A percentile compares a stretch with the other conserved stretches of the same genome.
Conservation (phyloP, 139 green algal species). For the Chlorella vulgaris region DNA sequence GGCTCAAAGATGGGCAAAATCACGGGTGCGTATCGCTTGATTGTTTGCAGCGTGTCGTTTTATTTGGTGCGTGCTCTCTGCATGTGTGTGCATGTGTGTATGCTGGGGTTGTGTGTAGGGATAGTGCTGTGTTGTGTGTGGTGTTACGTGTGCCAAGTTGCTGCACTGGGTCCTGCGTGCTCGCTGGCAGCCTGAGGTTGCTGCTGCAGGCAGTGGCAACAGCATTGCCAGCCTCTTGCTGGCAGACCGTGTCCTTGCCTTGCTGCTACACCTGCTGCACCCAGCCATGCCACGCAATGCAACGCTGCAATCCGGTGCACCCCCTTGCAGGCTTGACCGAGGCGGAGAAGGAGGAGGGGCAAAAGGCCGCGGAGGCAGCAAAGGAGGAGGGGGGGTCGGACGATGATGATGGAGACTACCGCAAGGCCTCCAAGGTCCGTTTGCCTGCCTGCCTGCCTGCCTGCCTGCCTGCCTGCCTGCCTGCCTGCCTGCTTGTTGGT, state of each 20-base stretch:
- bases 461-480: neutral
- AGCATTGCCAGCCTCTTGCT: too few species aligned
- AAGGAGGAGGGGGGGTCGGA: conserved; percentile 46
- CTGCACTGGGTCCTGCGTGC: too few species aligned
- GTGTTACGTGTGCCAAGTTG: neutral
- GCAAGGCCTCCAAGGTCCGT: conserved; percentile 34
- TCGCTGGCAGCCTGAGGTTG: too few species aligned
- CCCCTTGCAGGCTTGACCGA: conserved; percentile 76
- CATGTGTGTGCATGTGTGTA: too few species aligned
- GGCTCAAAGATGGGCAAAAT: conserved; percentile 95
- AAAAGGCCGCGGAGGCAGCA: conserved; percentile 53
- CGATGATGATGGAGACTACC: conserved; percentile 51
- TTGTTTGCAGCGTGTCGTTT: neutral
- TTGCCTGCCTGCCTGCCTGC: neutral
- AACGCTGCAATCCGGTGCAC: neutral
- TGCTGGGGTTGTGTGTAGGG: too few species aligned
- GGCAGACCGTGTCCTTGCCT: too few species aligned
- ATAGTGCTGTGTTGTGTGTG: neutral
- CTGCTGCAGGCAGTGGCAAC: too few species aligned
- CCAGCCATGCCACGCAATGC: neutral
- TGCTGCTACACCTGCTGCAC: too few species aligned
- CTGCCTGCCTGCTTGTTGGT: neutral
- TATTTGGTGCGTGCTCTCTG: too few species aligned
- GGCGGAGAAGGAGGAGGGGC: conserved; percentile 75
- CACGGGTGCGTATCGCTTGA: conserved; percentile 56